Base-by-base conservation (phyloP, 805 yeast species). In the Lipomyces mesembrius region DNA sequence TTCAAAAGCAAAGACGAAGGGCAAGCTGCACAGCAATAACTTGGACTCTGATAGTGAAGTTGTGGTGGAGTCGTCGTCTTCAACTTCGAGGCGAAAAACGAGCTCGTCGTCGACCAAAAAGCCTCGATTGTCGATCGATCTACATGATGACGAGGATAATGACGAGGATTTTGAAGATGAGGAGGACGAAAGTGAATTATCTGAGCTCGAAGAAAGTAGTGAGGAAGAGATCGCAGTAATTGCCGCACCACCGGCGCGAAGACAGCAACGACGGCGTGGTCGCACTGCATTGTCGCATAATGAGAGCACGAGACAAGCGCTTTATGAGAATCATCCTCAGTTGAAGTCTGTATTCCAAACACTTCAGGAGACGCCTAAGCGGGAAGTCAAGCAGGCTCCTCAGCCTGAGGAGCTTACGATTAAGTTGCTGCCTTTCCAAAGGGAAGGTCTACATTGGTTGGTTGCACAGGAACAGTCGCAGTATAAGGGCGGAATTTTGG, bases 371-470 rank as follows among this genome's bases (percentile, higher is more conserved):
- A 77, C 83, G 2, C 86, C 87, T 0, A 84, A 83, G 68, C 75
- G 83, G 57, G 67, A 52, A 20, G 71, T 64, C 6, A 46, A 61
- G 56, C 77, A 84, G 60, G 90, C 92, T 0, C 79, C 78, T 12
- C 97, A 92, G 74, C 98, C 99, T 0, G 83, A 80, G 0, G 92
- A 90, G 9, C 86, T 94, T 90, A 84, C 84, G 1, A 83, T 92
- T 57, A 83, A 82, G 35, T 78, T 95, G 51, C 81, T 95, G 35
- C 98, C 98, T 0, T 95, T 95, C 78, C 99, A 95, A 78, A 80
- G 86, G 17, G 99, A 95, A 80, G 99, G 99, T 22, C 81, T 95
- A 59, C 85, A 89, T 74, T 95, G 99, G 99, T 83, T 95, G 67
- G 72, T 85, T 14, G 83, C 86, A 59, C 98, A 94, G 78, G 98